Conservation (phyloP, 306 rosid genomes). For the Oemleria cerasiformis region DNA sequence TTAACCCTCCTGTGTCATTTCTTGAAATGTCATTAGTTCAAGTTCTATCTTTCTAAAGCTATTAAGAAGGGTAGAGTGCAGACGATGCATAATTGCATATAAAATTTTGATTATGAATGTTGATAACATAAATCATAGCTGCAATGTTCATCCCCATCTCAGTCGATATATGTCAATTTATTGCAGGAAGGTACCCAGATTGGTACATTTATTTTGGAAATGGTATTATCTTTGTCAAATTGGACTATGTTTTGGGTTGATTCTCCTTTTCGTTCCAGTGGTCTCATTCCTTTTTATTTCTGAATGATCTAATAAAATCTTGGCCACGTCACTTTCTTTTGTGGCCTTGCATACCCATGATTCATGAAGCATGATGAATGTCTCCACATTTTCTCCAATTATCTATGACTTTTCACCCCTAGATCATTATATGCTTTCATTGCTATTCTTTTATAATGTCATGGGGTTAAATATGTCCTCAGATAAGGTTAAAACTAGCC, state of each 20-base stretch:
- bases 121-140: slow-evolving; percentile 6
- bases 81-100: neutral
- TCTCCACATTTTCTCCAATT: slow-evolving; percentile 34
- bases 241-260: slow-evolving; percentile 45
- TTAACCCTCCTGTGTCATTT: neutral
- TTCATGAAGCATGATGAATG: slow-evolving; percentile 22
- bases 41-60: slow-evolving; percentile 8
- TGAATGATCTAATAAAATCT: slow-evolving; percentile 38
- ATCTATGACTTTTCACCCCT: slow-evolving; percentile 23
- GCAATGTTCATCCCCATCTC: slow-evolving; percentile 35
- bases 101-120: slow-evolving; percentile 20
- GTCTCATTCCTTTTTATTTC: slow-evolving; percentile 47
- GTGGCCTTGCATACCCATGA: slow-evolving; percentile 46
- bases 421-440: slow-evolving; percentile 32
- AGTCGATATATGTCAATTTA: slow-evolving; percentile 45
- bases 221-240: slow-evolving; percentile 55
- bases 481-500: slow-evolving; percentile 51
- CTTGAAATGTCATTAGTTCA: neutral
- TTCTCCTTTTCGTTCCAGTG: slow-evolving; percentile 53
- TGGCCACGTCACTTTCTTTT: slow-evolving; percentile 27
- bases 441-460: slow-evolving; percentile 39
- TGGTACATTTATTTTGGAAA: slow-evolving; percentile 59
- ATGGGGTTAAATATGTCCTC: slow-evolving; percentile 38
- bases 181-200: slow-evolving; percentile 69
- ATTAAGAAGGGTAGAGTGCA: neutral